Evolutionary conservation across 176 grass and related monocot species (phyloP).

Genomic region (Oryza rufipogon): DNA sequence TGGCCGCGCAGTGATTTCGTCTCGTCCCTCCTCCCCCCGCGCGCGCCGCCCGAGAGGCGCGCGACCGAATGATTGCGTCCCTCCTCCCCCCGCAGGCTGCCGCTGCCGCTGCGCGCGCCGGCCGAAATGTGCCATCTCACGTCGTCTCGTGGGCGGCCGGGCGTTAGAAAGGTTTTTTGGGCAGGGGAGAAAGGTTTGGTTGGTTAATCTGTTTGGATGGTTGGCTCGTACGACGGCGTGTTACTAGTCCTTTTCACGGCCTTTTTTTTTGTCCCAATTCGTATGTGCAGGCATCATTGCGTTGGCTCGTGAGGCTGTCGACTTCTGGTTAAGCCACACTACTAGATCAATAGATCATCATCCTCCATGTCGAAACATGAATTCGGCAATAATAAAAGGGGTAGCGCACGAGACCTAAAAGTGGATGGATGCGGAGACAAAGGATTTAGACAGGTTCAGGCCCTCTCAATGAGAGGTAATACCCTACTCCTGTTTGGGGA

Average conservation of each 20-base stretch:
- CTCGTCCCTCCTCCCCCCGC: too few relatives aligned
- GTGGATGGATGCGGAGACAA: too few relatives aligned
- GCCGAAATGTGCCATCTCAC: neutral
- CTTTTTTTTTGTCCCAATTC: constrained; percentile 45
- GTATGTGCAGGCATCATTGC: constrained; percentile 11
- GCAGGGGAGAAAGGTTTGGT: neutral
- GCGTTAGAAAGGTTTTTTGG: too few relatives aligned
- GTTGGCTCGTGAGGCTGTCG: constrained; percentile 25
- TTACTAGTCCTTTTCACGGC: constrained; percentile 17
- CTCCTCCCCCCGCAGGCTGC: neutral
- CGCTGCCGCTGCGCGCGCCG: neutral
- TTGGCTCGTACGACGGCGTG: neutral
- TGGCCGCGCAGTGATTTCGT: neutral
- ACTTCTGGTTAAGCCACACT: constrained; percentile 17
- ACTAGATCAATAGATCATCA: neutral
- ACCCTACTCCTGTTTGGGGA: too few relatives aligned
- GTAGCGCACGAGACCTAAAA: too few relatives aligned
- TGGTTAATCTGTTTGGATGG: constrained; percentile 21
- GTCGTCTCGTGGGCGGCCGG: neutral
- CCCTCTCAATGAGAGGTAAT: too few relatives aligned
- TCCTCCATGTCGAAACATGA: too few relatives aligned
- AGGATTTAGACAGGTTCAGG: too few relatives aligned
- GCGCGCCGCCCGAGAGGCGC: constrained; percentile 24
- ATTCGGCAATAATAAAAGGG: too few relatives aligned
- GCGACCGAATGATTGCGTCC: constrained; percentile 58